Conservation (phyloP, 2,329 filamentous ascomycete genomes). For the Massarina eburnea region DNA sequence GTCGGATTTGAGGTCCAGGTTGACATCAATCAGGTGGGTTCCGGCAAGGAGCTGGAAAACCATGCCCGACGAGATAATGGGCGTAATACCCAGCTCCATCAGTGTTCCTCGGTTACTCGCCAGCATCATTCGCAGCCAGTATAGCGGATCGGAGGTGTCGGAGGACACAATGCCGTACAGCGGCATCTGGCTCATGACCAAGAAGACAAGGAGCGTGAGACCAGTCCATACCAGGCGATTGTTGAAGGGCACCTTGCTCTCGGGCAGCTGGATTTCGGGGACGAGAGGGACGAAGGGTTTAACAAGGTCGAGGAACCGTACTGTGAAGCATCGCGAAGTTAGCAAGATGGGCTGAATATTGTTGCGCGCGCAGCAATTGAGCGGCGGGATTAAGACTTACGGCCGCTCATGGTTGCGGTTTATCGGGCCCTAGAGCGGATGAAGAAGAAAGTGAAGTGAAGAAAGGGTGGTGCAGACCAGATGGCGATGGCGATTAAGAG, state of each 20-base stretch:
- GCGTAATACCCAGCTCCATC: conserved; percentile 94
- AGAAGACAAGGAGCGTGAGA: conserved; percentile 89
- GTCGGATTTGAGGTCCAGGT: conserved; percentile 99
- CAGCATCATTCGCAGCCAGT: conserved; percentile 99
- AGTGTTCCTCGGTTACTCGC: conserved; percentile 96
- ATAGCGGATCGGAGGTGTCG: conserved; percentile 90
- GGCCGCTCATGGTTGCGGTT: conserved; percentile 59
- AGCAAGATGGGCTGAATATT: conserved; percentile 16
- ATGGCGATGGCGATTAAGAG: conserved; percentile 32
- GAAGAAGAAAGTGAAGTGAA: conserved; percentile 37
- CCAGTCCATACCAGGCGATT: conserved; percentile 64
- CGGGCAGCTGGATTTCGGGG: conserved; percentile 83
- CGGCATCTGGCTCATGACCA: conserved; percentile 99
- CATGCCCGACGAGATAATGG: conserved; percentile 99
- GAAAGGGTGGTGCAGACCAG: conserved; percentile 25
- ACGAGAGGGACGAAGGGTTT: conserved; percentile 99
- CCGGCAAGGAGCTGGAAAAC: conserved; percentile 99
- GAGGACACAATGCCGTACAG: conserved; percentile 97
- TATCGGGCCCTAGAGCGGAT: conserved; percentile 32
- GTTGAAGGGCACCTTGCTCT: conserved; percentile 99
- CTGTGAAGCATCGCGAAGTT: conserved; percentile 51
- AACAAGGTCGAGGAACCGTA: conserved; percentile 99
- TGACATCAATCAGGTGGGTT: conserved; percentile 99
- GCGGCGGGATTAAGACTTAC: conserved; percentile 48
- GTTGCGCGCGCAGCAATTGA: conserved; percentile 22